Evolutionary conservation across 495 filamentous ascomycete species (phyloP).

Genomic region (Tuber brumale): DNA sequence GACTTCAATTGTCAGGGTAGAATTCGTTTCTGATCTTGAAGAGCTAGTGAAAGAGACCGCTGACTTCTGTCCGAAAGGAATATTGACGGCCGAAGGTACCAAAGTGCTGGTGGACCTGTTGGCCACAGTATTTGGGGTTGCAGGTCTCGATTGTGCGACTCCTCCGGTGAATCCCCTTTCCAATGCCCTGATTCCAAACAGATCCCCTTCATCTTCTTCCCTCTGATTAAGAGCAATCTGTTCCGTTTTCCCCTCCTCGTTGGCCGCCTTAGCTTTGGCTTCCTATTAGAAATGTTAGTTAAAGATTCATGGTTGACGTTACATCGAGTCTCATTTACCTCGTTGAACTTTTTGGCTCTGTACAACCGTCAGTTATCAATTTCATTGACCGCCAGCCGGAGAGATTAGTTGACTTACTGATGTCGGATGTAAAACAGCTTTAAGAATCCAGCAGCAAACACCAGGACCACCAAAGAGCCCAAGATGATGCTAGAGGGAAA

Average conservation of each 20-base stretch:
- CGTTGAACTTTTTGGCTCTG: constrained; percentile 28
- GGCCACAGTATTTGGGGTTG: constrained; percentile 32
- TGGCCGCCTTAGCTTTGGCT: constrained; percentile 22
- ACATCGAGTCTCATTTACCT: constrained; percentile 22
- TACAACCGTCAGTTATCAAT: constrained; percentile 20
- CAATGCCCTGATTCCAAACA: constrained; percentile 47
- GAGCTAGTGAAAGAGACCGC: neutral
- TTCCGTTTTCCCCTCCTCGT: constrained; percentile 41
- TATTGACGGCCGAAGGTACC: constrained; percentile 21
- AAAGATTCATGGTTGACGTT: neutral
- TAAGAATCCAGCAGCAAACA: constrained; percentile 37
- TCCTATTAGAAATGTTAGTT: constrained; percentile 24
- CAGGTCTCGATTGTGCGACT: constrained; percentile 47
- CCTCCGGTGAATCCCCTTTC: constrained; percentile 48
- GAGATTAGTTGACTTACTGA: constrained; percentile 32
- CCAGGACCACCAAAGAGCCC: constrained; percentile 32
- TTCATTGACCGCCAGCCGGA: neutral
- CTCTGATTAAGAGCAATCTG: constrained; percentile 42
- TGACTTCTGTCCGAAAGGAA: constrained; percentile 34
- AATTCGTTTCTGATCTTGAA: constrained; percentile 19
- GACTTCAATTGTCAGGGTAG: constrained; percentile 34
- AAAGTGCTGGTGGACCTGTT: constrained; percentile 24
- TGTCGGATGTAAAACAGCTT: constrained; percentile 41
- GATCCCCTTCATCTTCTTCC: constrained; percentile 47
- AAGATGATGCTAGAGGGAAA: constrained; percentile 21